These are phyloP conservation scores for Ceratopteris richardii DNA, from an alignment of 75 land plant species.

Conservation along the genomic window DNA sequence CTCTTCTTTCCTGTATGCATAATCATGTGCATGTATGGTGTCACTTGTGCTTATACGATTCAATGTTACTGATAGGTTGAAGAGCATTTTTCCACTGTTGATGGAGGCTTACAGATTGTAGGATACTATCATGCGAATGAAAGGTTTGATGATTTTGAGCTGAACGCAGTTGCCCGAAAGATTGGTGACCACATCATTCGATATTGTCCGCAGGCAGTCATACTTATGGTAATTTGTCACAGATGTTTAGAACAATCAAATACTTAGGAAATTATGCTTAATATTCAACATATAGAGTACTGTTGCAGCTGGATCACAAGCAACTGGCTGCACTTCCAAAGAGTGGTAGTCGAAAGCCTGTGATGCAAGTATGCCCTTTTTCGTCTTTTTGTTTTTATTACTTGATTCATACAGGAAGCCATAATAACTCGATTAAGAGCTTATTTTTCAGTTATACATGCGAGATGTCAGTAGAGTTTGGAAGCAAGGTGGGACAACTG, in stretches of 20 bases:
- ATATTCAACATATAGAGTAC: too few relatives aligned
- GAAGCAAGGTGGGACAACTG: constrained; percentile 42
- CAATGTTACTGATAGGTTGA: too few relatives aligned
- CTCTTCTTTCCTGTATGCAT: too few relatives aligned
- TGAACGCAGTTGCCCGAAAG: constrained; percentile 57
- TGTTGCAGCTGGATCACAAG: constrained; percentile 68
- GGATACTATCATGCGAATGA: constrained; percentile 98
- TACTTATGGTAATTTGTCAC: constrained; percentile 52
- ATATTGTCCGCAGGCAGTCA: constrained; percentile 65
- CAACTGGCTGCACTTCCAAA: constrained; percentile 56
- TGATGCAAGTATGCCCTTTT: constrained; percentile 50
- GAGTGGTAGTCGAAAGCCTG: constrained; percentile 46
- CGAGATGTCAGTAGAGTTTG: constrained; percentile 72
- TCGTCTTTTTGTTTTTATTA: neutral
- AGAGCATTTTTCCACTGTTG: constrained; percentile 38
- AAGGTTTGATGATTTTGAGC: constrained; percentile 64
- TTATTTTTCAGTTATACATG: constrained; percentile 45
- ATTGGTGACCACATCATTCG: constrained; percentile 91
- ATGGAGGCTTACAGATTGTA: constrained; percentile 48
- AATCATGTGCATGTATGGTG: too few relatives aligned
- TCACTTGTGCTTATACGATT: too few relatives aligned
- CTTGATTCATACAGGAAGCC: neutral
- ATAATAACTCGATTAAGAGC: neutral
- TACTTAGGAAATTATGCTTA: too few relatives aligned
- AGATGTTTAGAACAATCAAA: too few relatives aligned